phyloP scores from a whole-genome alignment of 2,329 filamentous ascomycete genomes.

The Peltaster fructicola region DNA sequence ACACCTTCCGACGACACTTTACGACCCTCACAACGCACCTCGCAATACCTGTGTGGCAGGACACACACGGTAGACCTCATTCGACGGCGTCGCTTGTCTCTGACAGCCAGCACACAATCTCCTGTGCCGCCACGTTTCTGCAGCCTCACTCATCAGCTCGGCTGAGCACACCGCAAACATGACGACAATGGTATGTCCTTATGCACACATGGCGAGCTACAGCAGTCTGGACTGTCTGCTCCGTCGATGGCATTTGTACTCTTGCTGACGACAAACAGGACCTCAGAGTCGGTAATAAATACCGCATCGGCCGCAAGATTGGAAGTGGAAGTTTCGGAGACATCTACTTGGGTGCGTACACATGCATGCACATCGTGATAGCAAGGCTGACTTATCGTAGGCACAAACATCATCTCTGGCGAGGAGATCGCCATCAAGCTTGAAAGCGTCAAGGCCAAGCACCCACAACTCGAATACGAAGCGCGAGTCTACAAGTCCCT shows the following conservation, averaged over 20 bases:
- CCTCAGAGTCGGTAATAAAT: slow-evolving; percentile 97
- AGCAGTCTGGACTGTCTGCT: no score
- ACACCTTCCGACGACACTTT: no score
- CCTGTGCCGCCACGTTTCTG: not conserved
- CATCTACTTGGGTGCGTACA: slow-evolving; percentile 62
- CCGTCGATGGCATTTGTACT: slow-evolving; percentile 1
- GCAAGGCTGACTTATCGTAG: slow-evolving; percentile 23
- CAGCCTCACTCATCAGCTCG: slow-evolving; percentile 3
- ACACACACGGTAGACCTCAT: no score
- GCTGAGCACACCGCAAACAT: slow-evolving; percentile 23
- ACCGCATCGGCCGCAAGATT: slow-evolving; percentile 98
- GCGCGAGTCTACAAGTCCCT: slow-evolving; percentile 81
- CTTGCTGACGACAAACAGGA: slow-evolving; percentile 40
- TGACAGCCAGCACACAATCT: not conserved
- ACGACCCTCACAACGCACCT: no score
- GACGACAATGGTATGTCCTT: slow-evolving; percentile 43
- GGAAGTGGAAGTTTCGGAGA: slow-evolving; percentile 95
- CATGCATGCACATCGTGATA: slow-evolving; percentile 1
- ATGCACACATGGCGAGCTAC: slow-evolving; percentile 16
- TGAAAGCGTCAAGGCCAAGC: slow-evolving; percentile 98
- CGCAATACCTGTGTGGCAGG: no score
- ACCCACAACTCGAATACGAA: slow-evolving; percentile 97
- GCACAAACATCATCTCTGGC: slow-evolving; percentile 98
- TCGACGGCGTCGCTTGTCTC: no score
- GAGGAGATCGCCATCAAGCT: slow-evolving; percentile 99